Conservation (phyloP, 1,284 basidiomycete species). For the Rhodotorula sp. region DNA sequence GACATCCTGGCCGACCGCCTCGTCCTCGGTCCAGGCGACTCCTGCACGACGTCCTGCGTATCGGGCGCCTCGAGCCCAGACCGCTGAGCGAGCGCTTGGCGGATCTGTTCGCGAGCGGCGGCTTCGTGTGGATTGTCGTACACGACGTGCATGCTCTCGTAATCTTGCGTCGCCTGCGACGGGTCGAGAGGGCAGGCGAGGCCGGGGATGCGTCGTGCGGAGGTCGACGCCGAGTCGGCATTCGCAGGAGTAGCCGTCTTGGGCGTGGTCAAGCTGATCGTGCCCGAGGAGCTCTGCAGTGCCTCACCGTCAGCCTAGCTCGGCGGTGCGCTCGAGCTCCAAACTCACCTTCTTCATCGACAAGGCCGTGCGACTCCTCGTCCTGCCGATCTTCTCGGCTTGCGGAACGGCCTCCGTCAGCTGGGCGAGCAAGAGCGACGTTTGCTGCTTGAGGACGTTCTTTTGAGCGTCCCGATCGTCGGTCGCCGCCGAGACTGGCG, state of each 20-base stretch:
- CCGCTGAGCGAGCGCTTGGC: conserved; percentile 5
- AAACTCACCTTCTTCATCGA: conserved; percentile 3
- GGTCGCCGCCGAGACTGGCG: background rate
- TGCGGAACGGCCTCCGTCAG: background rate
- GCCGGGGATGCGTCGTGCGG: background rate
- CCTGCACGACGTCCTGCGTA: too few relatives aligned
- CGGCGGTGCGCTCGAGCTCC: too few relatives aligned
- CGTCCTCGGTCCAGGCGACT: too few relatives aligned
- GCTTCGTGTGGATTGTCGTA: conserved; percentile 27
- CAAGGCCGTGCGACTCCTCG: background rate
- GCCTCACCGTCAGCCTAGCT: too few relatives aligned
- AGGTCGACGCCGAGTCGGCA: background rate
- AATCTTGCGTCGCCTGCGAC: conserved; percentile 11
- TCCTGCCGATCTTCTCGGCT: background rate
- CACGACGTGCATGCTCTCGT: conserved; percentile 18
- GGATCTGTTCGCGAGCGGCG: conserved; percentile 20
- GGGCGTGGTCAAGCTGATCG: background rate
- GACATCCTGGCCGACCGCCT: too few relatives aligned
- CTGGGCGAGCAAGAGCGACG: conserved; percentile 11
- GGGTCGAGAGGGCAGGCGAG: background rate
- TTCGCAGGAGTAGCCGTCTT: background rate
- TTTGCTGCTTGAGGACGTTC: conserved; percentile 15
- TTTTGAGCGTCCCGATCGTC: background rate
- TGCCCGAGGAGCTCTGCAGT: conserved; percentile 2
- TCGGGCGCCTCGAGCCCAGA: background rate